These are phyloP conservation scores for Populus hybrid DNA, from an alignment of 441 rosid genomes.

Conservation along the genomic window DNA sequence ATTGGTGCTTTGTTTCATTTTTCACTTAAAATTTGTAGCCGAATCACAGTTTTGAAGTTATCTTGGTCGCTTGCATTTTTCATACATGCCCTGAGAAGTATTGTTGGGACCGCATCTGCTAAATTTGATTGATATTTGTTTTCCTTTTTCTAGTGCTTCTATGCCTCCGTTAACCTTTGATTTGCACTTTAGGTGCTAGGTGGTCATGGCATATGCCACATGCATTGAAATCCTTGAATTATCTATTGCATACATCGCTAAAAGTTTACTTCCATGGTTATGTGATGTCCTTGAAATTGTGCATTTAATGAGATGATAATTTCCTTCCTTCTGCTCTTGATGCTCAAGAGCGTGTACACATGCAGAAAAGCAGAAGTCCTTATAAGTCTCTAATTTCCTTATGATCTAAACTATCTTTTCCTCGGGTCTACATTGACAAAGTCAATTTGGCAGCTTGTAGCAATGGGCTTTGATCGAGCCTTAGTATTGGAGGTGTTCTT, in stretches of 20 bases:
- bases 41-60: neutral
- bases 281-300: neutral
- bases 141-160: neutral
- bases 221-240: neutral
- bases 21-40: neutral
- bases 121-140: neutral
- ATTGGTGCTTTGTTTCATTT: neutral
- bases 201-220: neutral
- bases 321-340: neutral
- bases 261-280: neutral
- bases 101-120: neutral
- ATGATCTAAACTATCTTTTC: neutral
- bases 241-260: neutral
- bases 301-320: neutral
- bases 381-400: neutral
- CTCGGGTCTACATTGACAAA: neutral
- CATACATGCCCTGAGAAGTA: neutral
- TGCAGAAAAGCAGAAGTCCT: neutral
- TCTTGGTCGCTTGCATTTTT: neutral
- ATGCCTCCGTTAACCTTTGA: neutral
- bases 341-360: neutral
- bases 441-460: conserved; percentile 48
- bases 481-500: conserved; percentile 64
- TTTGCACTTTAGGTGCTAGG: neutral
- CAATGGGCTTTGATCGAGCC: conserved; percentile 64